Evolutionary conservation across 2,329 filamentous ascomycete genomes (phyloP), one percentile per base, ranked within the genome.

Genomic region (Ceratocystis ficicola): DNA sequence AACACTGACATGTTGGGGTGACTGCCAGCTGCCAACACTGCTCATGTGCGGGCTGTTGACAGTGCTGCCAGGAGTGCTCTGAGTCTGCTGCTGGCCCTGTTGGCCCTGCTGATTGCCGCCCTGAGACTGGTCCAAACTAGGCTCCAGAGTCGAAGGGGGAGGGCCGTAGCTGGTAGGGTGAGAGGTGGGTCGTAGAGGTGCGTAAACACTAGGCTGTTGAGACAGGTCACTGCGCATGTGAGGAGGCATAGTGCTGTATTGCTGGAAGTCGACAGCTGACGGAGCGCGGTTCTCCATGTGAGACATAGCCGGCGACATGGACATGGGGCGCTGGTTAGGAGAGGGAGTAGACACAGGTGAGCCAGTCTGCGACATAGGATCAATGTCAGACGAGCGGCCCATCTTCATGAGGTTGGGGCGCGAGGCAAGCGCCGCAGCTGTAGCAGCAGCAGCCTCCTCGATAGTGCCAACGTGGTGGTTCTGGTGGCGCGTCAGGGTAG

Each of bases 391-490:
- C 68, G 82, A 75, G 68, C 83, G 75, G 63, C 72, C 72, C 32
- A 75, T 74, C 52, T 74, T 75, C 68, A 75, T 78, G 17, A 71
- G 72, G 20, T 73, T 72, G 64, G 76, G 77, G 50, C 77, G 75
- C 22, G 78, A 78, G 1, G 91, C 89, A 70, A 96, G 80, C 63
- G 89, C 92, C 52, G 91, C 91, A 44, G 90, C 91, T 0, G 91
- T 96, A 3, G 91, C 90, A 2, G 86, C 89, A 1, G 91, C 91
- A 7, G 93, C 90, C 75, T 97, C 93, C 74, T 96, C 93, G 17
- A 96, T 89, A 0, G 92, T 96, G 52, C 93, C 94, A 22, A 89
- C 95, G 75, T 97, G 94, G 72, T 95, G 90, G 71, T 95, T 96
- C 76, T 96, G 91, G 74, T 99, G 94, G 63, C 94, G 86, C 1